Evolutionary conservation across 2,329 filamentous ascomycete genomes (phyloP).

Genomic region (Ilyonectria mors-panacis): DNA sequence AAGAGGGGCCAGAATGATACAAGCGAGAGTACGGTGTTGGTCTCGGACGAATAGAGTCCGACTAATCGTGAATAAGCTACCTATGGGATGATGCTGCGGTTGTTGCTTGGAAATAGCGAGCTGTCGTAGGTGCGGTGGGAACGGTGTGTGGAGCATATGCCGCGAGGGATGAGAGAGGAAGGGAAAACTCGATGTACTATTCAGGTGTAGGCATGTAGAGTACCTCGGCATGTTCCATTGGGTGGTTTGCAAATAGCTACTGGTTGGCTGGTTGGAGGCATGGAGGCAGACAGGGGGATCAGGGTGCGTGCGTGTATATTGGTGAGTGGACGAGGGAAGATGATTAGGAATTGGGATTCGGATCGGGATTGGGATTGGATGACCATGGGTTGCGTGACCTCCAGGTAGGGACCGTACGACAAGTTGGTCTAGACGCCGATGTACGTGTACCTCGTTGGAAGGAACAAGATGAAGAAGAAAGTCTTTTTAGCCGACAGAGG

Average conservation of each 20-base stretch:
- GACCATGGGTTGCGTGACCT: conserved; percentile 27
- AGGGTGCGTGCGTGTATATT: conserved; percentile 21
- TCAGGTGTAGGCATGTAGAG: conserved; percentile 13
- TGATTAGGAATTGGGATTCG: conserved; percentile 6
- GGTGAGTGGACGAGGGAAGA: conserved; percentile 14
- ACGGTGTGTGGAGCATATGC: conserved; percentile 11
- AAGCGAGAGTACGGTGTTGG: conserved; percentile 57
- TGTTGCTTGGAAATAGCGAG: conserved; percentile 17
- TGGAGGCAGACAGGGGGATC: neutral
- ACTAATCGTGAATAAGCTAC: conserved; percentile 15
- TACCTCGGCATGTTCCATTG: conserved; percentile 20
- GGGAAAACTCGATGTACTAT: conserved; percentile 1
- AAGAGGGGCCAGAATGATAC: conserved; percentile 43
- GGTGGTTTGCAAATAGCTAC: conserved; percentile 16
- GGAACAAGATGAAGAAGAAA: conserved; percentile 8
- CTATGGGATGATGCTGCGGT: conserved; percentile 11
- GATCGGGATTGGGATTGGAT: conserved; percentile 15
- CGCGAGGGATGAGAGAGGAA: conserved; percentile 7
- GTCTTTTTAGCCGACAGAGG: conserved; percentile 18
- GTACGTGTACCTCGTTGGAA: conserved; percentile 14
- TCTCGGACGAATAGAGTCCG: conserved; percentile 45
- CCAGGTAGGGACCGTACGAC: conserved; percentile 24
- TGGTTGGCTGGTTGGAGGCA: conserved; percentile 8
- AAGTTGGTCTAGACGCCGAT: neutral
- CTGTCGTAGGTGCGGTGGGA: conserved; percentile 16